Evolutionary conservation across 805 yeast species (phyloP), one percentile per base, ranked within the genome.

Genomic region (Phaffomyces antillensis): DNA sequence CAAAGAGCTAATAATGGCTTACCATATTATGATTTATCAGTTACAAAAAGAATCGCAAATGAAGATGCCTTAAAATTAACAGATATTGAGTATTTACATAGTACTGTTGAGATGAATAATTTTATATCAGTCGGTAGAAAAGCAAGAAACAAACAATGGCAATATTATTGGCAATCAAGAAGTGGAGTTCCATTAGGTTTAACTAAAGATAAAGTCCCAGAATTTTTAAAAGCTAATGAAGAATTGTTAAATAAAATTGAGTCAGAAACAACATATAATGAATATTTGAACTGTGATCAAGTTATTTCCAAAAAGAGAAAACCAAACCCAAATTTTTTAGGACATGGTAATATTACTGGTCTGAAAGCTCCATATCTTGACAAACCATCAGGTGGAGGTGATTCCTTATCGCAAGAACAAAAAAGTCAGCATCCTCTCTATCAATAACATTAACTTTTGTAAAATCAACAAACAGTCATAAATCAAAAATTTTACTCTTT

Each of bases 61-160:
- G 58, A 61, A 58, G 55, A 59, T 62, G 37, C 61, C 59, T 55
- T 67, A 50, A 61, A 68, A 28, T 60, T 76, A 20, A 70, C 62
- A 45, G 76, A 73, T 49, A 55, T 75, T 31, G 80, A 76, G 49
- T 71, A 72, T 50, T 49, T 67, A 7, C 81, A 76, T 47, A 76
- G 77, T 36, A 62, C 71, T 9, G 73, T 75, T 26, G 70, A 70
- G 28, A 50, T 71, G 18, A 74, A 74, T 52, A 67, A 67, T 37
- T 68, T 72, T 33, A 51, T 75, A 38, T 68, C 69, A 48, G 64
- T 64, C 40, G 67, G 70, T 15, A 56, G 80, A 43, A 54, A 63
- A 6, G 52, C 67, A 28, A 62, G 81, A 50, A 59, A 63, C 25
- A 65, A 61, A 39, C 77, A 70, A 55, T 77, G 82, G 82, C 51